Evolutionary conservation across 2,329 filamentous ascomycete genomes (phyloP).

Genomic region (Metarhizium album): DNA sequence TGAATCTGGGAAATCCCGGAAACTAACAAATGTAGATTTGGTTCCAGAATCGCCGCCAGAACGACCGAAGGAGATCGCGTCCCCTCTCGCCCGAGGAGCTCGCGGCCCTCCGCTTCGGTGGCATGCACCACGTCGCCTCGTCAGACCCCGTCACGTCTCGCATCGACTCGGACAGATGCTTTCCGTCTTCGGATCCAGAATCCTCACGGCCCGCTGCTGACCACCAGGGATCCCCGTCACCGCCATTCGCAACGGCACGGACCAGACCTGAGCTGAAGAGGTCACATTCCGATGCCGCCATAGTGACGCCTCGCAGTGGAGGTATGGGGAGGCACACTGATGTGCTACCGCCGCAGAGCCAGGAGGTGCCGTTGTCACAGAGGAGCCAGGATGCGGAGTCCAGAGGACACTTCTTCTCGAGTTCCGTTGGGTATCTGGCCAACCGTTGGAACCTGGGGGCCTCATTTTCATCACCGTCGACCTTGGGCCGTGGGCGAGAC

Average conservation of each 20-base stretch:
- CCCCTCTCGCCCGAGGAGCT: slow-evolving; percentile 72
- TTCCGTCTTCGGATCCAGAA: slow-evolving; percentile 17
- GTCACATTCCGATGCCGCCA: slow-evolving; percentile 12
- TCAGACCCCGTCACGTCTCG: slow-evolving; percentile 29
- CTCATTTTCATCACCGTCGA: slow-evolving; percentile 39
- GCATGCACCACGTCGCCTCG: slow-evolving; percentile 37
- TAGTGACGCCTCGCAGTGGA: slow-evolving; percentile 15
- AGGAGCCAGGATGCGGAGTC: slow-evolving; percentile 17
- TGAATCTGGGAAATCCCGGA: not conserved
- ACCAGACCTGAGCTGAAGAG: slow-evolving; percentile 5
- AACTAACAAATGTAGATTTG: slow-evolving; percentile 58
- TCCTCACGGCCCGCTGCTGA: slow-evolving; percentile 12
- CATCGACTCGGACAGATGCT: slow-evolving; percentile 14
- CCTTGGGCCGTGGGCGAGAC: slow-evolving; percentile 23
- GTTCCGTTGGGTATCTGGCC: slow-evolving; percentile 38
- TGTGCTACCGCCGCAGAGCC: slow-evolving; percentile 11
- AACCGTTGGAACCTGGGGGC: slow-evolving; percentile 46
- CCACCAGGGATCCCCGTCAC: slow-evolving; percentile 15
- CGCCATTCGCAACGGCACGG: slow-evolving; percentile 6
- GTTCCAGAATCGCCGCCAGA: slow-evolving; percentile 94
- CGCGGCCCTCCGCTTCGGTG: slow-evolving; percentile 46
- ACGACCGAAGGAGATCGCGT: slow-evolving; percentile 79
- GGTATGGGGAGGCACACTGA: slow-evolving; percentile 4
- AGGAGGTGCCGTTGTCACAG: slow-evolving; percentile 17
- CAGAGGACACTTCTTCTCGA: slow-evolving; percentile 30